A percentile compares a stretch with the other conserved stretches of the same genome.
Conservation (phyloP, 306 rosid genomes). For the Casuarina equisetifolia region DNA sequence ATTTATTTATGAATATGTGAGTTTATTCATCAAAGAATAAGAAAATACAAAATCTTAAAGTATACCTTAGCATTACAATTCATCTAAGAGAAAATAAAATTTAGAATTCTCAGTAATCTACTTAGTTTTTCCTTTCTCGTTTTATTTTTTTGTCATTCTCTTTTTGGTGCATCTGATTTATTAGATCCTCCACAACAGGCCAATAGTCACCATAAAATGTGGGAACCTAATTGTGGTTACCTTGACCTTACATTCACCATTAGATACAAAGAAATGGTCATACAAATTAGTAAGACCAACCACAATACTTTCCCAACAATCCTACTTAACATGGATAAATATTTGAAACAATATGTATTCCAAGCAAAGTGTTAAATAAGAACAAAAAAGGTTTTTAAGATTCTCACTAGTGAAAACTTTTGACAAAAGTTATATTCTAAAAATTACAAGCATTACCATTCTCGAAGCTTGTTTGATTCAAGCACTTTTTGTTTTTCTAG, state of each 20-base stretch:
- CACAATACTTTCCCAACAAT: slow-evolving; percentile 80
- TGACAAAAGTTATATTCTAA: slow-evolving; percentile 7
- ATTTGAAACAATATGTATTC: slow-evolving; percentile 53
- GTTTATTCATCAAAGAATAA: too few relatives aligned
- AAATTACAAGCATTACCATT: slow-evolving; percentile 63
- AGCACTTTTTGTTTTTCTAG: slow-evolving; percentile 99
- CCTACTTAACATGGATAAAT: slow-evolving; percentile 85
- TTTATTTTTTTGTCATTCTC: slow-evolving; percentile 91
- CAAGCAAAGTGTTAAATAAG: slow-evolving; percentile 31
- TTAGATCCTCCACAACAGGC: slow-evolving; percentile 99
- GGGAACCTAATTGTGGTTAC: slow-evolving; percentile 96
- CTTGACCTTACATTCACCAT: slow-evolving; percentile 83
- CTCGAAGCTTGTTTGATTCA: slow-evolving; percentile 96
- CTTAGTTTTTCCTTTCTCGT: slow-evolving; percentile 82
- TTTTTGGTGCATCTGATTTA: slow-evolving; percentile 90
- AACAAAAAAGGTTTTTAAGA: slow-evolving; percentile 12
- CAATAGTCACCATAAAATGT: slow-evolving; percentile 97
- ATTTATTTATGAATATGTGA: too few relatives aligned
- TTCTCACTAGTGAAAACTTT: slow-evolving; percentile 8
- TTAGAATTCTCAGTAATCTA: background rate
- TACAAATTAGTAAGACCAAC: slow-evolving; percentile 82
- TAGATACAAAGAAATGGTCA: slow-evolving; percentile 88
- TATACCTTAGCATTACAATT: too few relatives aligned
- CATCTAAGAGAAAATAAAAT: too few relatives aligned
- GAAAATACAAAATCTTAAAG: too few relatives aligned